Conservation (phyloP, 2,329 filamentous ascomycete genomes). For the Fusarium cyanostomum region DNA sequence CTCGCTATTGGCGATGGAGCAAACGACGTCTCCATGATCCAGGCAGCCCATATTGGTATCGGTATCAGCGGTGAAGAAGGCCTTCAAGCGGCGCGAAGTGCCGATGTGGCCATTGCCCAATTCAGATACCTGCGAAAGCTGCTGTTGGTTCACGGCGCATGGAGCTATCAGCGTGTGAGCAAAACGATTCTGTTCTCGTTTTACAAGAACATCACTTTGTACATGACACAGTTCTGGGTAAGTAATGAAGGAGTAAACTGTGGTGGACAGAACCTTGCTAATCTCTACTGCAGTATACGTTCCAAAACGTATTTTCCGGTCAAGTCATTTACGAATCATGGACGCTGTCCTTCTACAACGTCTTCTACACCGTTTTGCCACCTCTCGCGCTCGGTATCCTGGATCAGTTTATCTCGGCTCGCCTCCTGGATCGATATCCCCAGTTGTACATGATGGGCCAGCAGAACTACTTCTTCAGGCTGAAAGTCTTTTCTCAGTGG, state of each 20-base stretch:
- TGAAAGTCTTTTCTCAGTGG: constrained; percentile 93
- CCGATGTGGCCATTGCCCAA: constrained; percentile 94
- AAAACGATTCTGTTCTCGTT: constrained; percentile 98
- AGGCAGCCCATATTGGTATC: constrained; percentile 96
- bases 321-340: constrained; percentile 99
- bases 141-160: constrained; percentile 92
- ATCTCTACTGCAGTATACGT: constrained; percentile 75
- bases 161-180: constrained; percentile 97
- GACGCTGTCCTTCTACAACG: constrained; percentile 99
- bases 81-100: constrained; percentile 93
- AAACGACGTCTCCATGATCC: constrained; percentile 99
- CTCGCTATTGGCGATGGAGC: constrained; percentile 97
- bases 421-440: constrained; percentile 92
- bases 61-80: constrained; percentile 98
- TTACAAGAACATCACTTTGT: constrained; percentile 98
- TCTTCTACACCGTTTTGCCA: constrained; percentile 94
- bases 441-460: constrained; percentile 95
- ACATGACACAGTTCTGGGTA: constrained; percentile 99
- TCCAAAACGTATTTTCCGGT: constrained; percentile 98
- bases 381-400: constrained; percentile 95
- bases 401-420: constrained; percentile 96
- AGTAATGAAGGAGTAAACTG: constrained; percentile 47
- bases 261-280: constrained; percentile 15
- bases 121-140: constrained; percentile 96
- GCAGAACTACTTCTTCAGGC: constrained; percentile 90